These are phyloP conservation scores for Xylaria sp. DNA, from an alignment of 2,329 filamentous ascomycete species.

Conservation along the genomic window DNA sequence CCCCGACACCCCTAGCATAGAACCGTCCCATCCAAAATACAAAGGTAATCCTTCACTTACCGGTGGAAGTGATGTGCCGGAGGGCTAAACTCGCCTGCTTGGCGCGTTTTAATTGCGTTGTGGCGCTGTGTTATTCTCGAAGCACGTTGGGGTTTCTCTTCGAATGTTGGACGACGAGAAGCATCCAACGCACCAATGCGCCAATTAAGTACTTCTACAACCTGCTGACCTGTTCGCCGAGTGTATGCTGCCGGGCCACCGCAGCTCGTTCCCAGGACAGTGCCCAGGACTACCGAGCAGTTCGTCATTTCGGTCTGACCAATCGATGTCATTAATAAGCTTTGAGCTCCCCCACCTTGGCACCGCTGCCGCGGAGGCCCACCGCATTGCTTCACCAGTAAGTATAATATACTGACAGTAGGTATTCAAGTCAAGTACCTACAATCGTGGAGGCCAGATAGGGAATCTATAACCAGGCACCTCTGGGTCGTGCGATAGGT, in stretches of 20 bases:
- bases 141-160: not conserved
- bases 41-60: no score
- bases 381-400: not conserved
- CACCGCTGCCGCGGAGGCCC: not conserved
- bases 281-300: not conserved
- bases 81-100: not conserved
- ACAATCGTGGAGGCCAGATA: not conserved
- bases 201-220: not conserved
- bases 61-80: no score
- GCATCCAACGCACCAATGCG: not conserved
- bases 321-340: not conserved
- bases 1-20: no score
- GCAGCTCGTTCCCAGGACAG: not conserved
- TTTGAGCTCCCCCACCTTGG: slow-evolving; percentile 13
- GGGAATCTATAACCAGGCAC: no score
- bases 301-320: slow-evolving; percentile 9
- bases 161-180: not conserved
- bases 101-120: not conserved
- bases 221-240: not conserved
- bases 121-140: not conserved
- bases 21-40: no score
- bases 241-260: not conserved
- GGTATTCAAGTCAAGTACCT: not conserved
- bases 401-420: not conserved
- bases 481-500: no score